phyloP scores from a whole-genome alignment of 2,329 filamentous ascomycete genomes.

The Calonectria montana region DNA sequence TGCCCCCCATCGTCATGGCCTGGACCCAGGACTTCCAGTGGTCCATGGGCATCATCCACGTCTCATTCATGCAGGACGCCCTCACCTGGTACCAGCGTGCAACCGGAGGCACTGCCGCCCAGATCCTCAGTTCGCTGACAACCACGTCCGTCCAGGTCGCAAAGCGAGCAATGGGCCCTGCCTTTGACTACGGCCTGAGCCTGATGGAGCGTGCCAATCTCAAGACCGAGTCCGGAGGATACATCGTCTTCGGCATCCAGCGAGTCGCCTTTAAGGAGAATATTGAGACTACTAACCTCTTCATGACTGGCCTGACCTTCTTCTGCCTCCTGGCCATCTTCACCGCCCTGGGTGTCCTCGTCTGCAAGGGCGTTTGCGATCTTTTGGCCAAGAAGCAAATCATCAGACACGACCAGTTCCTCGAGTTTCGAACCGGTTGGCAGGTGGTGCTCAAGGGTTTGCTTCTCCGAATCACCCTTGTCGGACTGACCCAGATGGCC shows the following conservation, averaged over 20 bases:
- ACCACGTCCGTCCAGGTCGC: conserved; percentile 85
- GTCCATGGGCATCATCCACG: conserved; percentile 94
- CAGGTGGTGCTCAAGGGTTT: conserved; percentile 92
- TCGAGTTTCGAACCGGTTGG: conserved; percentile 95
- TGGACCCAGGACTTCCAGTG: conserved; percentile 99
- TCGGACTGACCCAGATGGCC: conserved; percentile 90
- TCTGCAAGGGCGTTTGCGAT: conserved; percentile 86
- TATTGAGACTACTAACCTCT: conserved; percentile 92
- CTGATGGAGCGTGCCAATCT: conserved; percentile 68
- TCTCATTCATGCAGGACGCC: conserved; percentile 85
- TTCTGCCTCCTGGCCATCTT: conserved; percentile 85
- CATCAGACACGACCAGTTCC: conserved; percentile 87
- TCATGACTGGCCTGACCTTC: conserved; percentile 90
- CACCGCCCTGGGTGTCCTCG: conserved; percentile 76
- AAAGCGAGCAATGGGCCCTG: conserved; percentile 68
- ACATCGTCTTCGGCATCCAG: conserved; percentile 82
- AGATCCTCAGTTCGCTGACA: conserved; percentile 78
- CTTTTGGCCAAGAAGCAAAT: conserved; percentile 76
- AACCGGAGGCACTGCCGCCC: conserved; percentile 87
- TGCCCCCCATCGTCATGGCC: conserved; percentile 88
- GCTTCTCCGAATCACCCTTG: conserved; percentile 87
- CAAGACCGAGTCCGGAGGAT: conserved; percentile 65
- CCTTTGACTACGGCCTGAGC: conserved; percentile 58
- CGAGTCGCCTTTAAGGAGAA: conserved; percentile 88
- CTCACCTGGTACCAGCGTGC: conserved; percentile 96